Evolutionary conservation across 139 green algal species (phyloP).

Genomic region (Deuterostichococcus epilithicus): DNA sequence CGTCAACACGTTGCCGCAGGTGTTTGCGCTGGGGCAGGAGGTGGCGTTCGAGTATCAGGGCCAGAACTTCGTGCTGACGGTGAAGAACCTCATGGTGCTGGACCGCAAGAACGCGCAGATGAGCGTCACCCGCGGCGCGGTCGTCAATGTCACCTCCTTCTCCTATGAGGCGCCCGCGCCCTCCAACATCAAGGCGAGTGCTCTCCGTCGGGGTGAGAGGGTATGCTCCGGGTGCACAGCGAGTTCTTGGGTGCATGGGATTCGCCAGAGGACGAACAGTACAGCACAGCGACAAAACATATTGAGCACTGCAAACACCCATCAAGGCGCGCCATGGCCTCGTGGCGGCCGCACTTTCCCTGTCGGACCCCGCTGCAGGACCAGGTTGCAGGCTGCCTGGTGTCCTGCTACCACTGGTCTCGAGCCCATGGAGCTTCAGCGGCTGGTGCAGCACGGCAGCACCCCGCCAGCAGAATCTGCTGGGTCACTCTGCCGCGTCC

Average conservation of each 20-base stretch:
- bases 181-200: background rate
- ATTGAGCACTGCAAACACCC: background rate
- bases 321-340: too few relatives aligned
- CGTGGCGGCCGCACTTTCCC: too few relatives aligned
- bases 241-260: background rate
- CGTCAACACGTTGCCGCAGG: slow-evolving; percentile 30
- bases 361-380: too few relatives aligned
- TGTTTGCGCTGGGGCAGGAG: slow-evolving; percentile 74
- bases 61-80: slow-evolving; percentile 69
- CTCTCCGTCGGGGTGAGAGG: background rate
- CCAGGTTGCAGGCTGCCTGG: too few relatives aligned
- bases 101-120: slow-evolving; percentile 20
- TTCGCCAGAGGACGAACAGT: background rate
- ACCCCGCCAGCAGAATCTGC: background rate
- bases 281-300: background rate
- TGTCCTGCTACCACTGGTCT: too few relatives aligned
- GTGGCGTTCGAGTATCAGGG: slow-evolving; percentile 87
- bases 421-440: background rate
- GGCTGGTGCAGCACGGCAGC: background rate
- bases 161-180: slow-evolving; percentile 45
- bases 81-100: slow-evolving; percentile 50
- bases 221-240: background rate
- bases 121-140: slow-evolving; percentile 37
- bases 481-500: too few relatives aligned
- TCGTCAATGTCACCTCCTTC: slow-evolving; percentile 56